Conservation (phyloP, 2,329 filamentous ascomycete species). For the Aspergillus vadensis region DNA sequence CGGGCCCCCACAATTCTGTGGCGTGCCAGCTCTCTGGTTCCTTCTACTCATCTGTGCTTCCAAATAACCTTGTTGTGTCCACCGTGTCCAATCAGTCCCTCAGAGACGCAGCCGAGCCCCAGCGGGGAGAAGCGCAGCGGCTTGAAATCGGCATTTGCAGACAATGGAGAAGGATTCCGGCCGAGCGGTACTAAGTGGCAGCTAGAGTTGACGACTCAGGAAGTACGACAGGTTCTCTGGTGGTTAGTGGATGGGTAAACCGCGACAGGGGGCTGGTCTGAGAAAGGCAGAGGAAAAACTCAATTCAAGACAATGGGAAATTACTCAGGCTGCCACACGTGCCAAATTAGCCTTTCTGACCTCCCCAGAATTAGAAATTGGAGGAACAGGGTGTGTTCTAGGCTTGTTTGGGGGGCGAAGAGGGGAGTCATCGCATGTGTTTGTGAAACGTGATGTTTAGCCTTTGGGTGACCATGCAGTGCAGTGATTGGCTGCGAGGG, state of each 20-base stretch:
- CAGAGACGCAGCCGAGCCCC: neutral
- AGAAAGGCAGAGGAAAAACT: neutral
- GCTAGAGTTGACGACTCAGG: neutral
- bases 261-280: neutral
- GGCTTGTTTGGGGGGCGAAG: neutral
- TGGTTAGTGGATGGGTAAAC: neutral
- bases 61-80: neutral
- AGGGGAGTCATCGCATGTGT: neutral
- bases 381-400: neutral
- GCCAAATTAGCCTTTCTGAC: neutral
- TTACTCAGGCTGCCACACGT: neutral
- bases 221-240: neutral
- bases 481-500: neutral
- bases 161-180: neutral
- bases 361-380: neutral
- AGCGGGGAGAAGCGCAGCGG: neutral
- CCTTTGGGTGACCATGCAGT: neutral
- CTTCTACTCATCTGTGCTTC: neutral
- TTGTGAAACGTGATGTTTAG: neutral
- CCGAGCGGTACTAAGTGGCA: neutral
- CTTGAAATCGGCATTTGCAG: neutral
- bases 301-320: neutral
- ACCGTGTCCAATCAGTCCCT: neutral
- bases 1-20: conserved; percentile 8
- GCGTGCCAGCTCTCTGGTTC: neutral